Conservation (phyloP, 305 asterid species). For the Striga hermonthica region DNA sequence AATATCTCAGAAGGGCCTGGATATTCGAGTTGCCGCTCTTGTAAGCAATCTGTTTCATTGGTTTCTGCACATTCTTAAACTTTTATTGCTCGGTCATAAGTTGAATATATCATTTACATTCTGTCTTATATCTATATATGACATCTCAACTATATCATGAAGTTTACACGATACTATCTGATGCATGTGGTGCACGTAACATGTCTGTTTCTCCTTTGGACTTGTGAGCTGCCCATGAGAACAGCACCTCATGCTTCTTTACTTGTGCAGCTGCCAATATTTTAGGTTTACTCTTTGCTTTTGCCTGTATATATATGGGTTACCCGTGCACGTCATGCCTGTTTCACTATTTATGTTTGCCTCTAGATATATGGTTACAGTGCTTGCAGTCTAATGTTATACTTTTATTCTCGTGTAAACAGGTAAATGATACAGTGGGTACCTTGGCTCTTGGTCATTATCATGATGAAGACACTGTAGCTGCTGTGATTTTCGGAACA, state of each 20-base stretch:
- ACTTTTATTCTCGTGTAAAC: conserved; percentile 29
- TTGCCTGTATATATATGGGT: neutral
- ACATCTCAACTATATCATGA: no score
- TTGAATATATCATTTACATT: no score
- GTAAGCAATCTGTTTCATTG: conserved; percentile 43
- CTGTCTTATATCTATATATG: no score
- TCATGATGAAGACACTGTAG: conserved; percentile 86
- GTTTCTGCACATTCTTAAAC: neutral
- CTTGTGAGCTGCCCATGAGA: neutral
- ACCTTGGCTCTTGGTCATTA: conserved; percentile 84
- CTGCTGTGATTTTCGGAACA: conserved; percentile 83
- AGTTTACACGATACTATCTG: no score
- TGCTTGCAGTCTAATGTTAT: conserved; percentile 5
- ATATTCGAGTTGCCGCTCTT: conserved; percentile 72
- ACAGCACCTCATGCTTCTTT: neutral
- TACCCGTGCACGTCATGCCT: no score
- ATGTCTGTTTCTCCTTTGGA: neutral
- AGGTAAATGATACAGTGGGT: conserved; percentile 86
- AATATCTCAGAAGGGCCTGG: conserved; percentile 55
- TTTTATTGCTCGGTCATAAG: conserved; percentile 9
- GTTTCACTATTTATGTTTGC: neutral
- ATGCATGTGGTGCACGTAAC: no score
- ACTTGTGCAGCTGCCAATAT: neutral
- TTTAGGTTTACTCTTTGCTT: no score
- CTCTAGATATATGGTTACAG: neutral